Evolutionary conservation across 352 stramenopile species (phyloP).

Genomic region (Globisporangium nagaii): DNA sequence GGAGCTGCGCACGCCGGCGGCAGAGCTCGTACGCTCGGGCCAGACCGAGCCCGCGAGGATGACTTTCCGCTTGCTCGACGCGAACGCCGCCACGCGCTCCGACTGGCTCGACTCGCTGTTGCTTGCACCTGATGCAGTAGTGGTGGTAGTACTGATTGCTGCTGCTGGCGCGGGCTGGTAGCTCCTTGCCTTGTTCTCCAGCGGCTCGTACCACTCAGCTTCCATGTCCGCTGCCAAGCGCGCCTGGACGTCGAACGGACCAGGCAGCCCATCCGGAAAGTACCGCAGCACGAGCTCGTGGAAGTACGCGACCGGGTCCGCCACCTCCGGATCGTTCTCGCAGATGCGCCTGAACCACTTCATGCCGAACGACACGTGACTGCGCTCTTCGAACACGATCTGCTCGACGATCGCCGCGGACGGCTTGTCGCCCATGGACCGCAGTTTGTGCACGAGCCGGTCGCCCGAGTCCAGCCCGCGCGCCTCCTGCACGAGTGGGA

Average conservation of each 20-base stretch:
- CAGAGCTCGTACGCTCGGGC: conserved; percentile 85
- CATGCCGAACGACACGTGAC: conserved; percentile 69
- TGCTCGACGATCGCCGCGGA: conserved; percentile 66
- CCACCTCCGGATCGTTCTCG: conserved; percentile 22
- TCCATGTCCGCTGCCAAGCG: conserved; percentile 68
- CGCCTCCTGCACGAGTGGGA: conserved; percentile 80
- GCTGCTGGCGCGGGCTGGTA: neutral
- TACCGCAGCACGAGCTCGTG: conserved; percentile 73
- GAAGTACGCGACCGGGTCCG: conserved; percentile 64
- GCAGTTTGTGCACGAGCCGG: conserved; percentile 64
- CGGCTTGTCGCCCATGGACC: conserved; percentile 57
- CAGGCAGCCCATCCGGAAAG: conserved; percentile 73
- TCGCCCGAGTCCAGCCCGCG: conserved; percentile 72
- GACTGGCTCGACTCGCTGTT: conserved; percentile 10
- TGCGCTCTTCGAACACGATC: conserved; percentile 76
- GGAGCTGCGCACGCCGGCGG: conserved; percentile 79
- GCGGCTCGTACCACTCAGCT: conserved; percentile 58
- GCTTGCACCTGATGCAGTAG: neutral
- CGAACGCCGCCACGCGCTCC: conserved; percentile 35
- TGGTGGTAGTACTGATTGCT: neutral
- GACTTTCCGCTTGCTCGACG: conserved; percentile 57
- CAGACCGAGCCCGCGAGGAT: conserved; percentile 71
- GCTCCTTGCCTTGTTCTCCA: conserved; percentile 44
- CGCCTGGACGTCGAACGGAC: conserved; percentile 72
- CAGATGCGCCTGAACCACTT: conserved; percentile 78